A percentile compares a stretch with the other conserved stretches of the same genome.
Evolutionary conservation across 2,329 filamentous ascomycete genomes (phyloP).

Genomic region (Pestalotiopsis fici): DNA sequence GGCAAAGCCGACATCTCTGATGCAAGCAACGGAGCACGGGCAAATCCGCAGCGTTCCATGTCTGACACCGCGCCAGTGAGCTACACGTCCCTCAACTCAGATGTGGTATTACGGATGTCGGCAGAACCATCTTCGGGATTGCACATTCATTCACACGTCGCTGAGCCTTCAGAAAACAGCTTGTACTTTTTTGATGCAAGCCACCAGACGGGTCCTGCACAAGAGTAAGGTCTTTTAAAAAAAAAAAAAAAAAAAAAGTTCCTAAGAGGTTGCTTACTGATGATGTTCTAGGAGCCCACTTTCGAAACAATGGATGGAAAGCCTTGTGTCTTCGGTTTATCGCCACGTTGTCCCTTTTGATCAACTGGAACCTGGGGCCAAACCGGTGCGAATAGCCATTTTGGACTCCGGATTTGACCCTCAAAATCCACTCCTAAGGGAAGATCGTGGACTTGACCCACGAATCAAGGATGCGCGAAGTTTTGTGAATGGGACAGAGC

Average conservation of each 20-base stretch:
- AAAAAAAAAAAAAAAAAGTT: too few relatives aligned
- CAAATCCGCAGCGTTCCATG: neutral
- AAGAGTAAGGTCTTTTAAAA: slow-evolving; percentile 10
- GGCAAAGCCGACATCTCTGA: slow-evolving; percentile 10
- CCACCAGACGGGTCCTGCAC: slow-evolving; percentile 10
- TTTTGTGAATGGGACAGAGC: slow-evolving; percentile 19
- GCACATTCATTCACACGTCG: neutral
- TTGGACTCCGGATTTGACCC: slow-evolving; percentile 23
- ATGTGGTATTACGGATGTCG: neutral
- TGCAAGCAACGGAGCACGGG: neutral
- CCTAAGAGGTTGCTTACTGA: neutral
- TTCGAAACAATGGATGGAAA: neutral
- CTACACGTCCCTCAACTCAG: neutral
- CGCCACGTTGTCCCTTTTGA: neutral
- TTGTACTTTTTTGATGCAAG: slow-evolving; percentile 16
- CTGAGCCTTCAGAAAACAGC: slow-evolving; percentile 4
- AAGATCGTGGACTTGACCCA: slow-evolving; percentile 14
- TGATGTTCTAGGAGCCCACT: neutral
- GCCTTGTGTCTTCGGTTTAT: neutral
- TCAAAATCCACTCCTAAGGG: slow-evolving; percentile 20
- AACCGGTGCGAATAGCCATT: slow-evolving; percentile 24
- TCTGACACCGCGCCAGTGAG: neutral
- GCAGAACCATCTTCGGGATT: neutral
- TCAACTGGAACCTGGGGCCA: too few relatives aligned
- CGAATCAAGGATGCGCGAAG: slow-evolving; percentile 23